Evolutionary conservation across 352 stramenopile genomes (phyloP).

Genomic region (Pythium periplocum): DNA sequence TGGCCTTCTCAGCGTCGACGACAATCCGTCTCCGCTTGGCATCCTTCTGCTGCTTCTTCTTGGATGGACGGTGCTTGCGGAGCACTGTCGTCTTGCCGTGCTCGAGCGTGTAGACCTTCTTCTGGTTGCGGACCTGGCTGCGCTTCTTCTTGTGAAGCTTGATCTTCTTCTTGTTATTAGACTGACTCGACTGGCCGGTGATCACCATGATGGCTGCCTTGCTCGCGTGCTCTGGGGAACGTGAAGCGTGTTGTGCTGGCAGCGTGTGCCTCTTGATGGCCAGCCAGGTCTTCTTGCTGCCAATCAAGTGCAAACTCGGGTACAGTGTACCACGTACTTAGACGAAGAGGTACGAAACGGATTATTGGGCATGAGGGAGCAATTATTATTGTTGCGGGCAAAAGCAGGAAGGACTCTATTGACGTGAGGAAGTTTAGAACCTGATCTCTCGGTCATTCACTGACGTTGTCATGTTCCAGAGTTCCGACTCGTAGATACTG

Average conservation of each 20-base stretch:
- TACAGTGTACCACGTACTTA: slow-evolving; percentile 1
- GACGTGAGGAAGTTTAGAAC: slow-evolving; percentile 9
- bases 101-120: slow-evolving; percentile 62
- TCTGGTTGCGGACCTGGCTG: slow-evolving; percentile 64
- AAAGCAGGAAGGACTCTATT: background rate
- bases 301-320: slow-evolving; percentile 19
- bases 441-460: slow-evolving; percentile 10
- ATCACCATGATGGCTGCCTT: slow-evolving; percentile 24
- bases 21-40: slow-evolving; percentile 71
- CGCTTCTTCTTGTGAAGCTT: slow-evolving; percentile 86
- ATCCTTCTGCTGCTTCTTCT: slow-evolving; percentile 87
- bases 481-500: slow-evolving; percentile 69
- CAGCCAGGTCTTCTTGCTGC: slow-evolving; percentile 13
- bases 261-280: slow-evolving; percentile 8
- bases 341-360: background rate
- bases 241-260: background rate
- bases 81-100: slow-evolving; percentile 53
- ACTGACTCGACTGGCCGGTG: slow-evolving; percentile 63
- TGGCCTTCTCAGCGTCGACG: slow-evolving; percentile 65
- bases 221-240: background rate
- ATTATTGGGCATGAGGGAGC: background rate
- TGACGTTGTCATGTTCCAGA: slow-evolving; percentile 57
- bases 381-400: background rate
- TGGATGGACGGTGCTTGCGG: slow-evolving; percentile 62
- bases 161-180: slow-evolving; percentile 85